Evolutionary conservation across 1,139 yeast genomes (phyloP).

Genomic region (Saccharomycopsis crataegensis): DNA sequence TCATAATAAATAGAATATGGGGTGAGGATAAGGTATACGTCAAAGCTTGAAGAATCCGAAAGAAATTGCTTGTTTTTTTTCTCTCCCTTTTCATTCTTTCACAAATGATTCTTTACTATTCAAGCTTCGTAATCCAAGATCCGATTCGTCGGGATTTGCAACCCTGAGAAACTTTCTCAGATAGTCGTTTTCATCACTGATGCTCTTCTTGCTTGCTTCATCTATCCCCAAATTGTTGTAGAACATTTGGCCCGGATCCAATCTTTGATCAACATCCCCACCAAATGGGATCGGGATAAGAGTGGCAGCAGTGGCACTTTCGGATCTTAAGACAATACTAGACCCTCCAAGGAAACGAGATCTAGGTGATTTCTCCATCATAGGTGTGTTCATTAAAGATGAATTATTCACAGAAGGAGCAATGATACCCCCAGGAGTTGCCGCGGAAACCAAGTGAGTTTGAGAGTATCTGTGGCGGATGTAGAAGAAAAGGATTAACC

Average conservation of each 20-base stretch:
- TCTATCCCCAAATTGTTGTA: slow-evolving; percentile 28
- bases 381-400: slow-evolving; percentile 7
- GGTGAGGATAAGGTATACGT: too few relatives aligned
- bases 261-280: slow-evolving; percentile 57
- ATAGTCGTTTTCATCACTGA: slow-evolving; percentile 70
- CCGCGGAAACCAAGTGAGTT: slow-evolving; percentile 1
- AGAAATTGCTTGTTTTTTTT: too few relatives aligned
- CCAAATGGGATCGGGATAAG: slow-evolving; percentile 23
- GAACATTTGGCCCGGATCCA: slow-evolving; percentile 43
- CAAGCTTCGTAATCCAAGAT: slow-evolving; percentile 5
- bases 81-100: too few relatives aligned
- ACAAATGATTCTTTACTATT: too few relatives aligned
- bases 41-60: too few relatives aligned
- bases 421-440: not conserved
- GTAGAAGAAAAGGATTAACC: slow-evolving; percentile 24
- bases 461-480: slow-evolving; percentile 23
- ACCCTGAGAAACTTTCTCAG: slow-evolving; percentile 62
- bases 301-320: slow-evolving; percentile 2
- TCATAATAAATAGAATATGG: too few relatives aligned
- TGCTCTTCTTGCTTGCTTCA: slow-evolving; percentile 51
- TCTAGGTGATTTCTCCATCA: slow-evolving; percentile 1
- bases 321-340: not conserved
- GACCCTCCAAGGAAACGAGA: not conserved
- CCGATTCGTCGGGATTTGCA: slow-evolving; percentile 39
- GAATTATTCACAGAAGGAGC: slow-evolving; percentile 4